Conservation (phyloP, 1,139 yeast genomes). For the Ogataea hybrid region DNA sequence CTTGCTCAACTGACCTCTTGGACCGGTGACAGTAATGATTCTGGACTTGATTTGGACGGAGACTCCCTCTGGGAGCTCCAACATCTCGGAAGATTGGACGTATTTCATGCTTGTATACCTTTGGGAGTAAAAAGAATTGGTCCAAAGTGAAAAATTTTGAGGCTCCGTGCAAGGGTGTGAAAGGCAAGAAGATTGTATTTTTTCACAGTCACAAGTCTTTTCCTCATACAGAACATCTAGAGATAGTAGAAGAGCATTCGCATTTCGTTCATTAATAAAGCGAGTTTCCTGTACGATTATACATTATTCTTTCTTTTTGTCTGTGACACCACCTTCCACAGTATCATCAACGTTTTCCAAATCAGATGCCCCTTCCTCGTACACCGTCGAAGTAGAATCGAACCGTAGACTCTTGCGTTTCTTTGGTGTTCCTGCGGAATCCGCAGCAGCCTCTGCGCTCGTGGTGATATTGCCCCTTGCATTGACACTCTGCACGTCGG, state of each 20-base stretch:
- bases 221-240: conserved; percentile 6
- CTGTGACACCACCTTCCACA: neutral
- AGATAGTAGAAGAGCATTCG: conserved; percentile 1
- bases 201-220: conserved; percentile 11
- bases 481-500: conserved; percentile 21
- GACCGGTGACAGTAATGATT: conserved; percentile 87
- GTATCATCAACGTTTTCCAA: neutral
- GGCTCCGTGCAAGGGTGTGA: conserved; percentile 11
- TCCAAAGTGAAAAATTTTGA: conserved; percentile 6
- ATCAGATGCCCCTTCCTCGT: conserved; percentile 5
- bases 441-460: conserved; percentile 7
- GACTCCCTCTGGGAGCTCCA: conserved; percentile 94
- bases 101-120: conserved; percentile 60
- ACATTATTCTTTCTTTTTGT: conserved; percentile 2
- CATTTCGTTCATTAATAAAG: neutral
- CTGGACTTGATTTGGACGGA: conserved; percentile 91
- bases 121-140: neutral
- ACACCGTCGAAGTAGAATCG: conserved; percentile 18
- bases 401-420: conserved; percentile 30
- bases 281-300: conserved; percentile 1
- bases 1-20: conserved; percentile 94
- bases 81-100: conserved; percentile 90
- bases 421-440: conserved; percentile 8
- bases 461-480: conserved; percentile 21
- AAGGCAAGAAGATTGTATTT: neutral